Evolutionary conservation across 345 rosid species (phyloP).

Genomic region (Geranium brycei): DNA sequence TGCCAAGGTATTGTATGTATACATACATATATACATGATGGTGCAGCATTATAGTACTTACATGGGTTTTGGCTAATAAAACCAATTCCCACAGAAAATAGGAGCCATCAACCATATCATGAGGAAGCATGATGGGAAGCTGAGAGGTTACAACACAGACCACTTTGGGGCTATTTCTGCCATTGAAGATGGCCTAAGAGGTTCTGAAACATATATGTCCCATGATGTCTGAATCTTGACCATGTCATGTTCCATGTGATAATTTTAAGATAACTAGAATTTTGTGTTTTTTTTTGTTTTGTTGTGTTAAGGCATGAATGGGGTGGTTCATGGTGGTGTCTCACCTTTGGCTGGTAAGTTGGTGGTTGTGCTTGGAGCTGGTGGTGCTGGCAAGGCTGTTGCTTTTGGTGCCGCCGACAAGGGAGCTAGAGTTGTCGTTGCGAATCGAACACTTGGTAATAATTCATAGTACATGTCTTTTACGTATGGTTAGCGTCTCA

Average conservation of each 20-base stretch:
- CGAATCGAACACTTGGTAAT: conserved; percentile 30
- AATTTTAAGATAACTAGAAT: no score
- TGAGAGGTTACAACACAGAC: conserved; percentile 28
- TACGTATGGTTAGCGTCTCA: no score
- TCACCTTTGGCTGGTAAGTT: conserved; percentile 31
- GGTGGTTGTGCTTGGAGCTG: conserved; percentile 30
- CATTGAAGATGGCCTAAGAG: conserved; percentile 30
- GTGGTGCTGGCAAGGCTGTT: conserved; percentile 34
- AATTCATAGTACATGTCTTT: no score
- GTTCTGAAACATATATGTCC: conserved; percentile 3
- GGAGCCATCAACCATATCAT: conserved; percentile 26
- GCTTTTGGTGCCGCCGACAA: conserved; percentile 37
- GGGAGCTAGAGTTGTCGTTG: conserved; percentile 35
- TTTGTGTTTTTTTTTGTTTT: no score
- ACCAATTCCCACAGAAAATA: conserved; percentile 11
- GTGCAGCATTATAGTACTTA: no score
- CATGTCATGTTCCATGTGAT: no score
- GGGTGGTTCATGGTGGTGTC: conserved; percentile 6
- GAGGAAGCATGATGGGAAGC: conserved; percentile 22
- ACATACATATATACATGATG: no score
- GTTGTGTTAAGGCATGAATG: conserved; percentile 12
- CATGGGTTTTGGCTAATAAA: no score
- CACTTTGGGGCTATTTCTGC: conserved; percentile 27
- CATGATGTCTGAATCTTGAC: no score
- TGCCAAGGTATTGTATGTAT: conserved; percentile 18